Evolutionary conservation across 352 stramenopile genomes (phyloP), one percentile per base, ranked within the genome.

Genomic region (Phytophthora pinifolia): DNA sequence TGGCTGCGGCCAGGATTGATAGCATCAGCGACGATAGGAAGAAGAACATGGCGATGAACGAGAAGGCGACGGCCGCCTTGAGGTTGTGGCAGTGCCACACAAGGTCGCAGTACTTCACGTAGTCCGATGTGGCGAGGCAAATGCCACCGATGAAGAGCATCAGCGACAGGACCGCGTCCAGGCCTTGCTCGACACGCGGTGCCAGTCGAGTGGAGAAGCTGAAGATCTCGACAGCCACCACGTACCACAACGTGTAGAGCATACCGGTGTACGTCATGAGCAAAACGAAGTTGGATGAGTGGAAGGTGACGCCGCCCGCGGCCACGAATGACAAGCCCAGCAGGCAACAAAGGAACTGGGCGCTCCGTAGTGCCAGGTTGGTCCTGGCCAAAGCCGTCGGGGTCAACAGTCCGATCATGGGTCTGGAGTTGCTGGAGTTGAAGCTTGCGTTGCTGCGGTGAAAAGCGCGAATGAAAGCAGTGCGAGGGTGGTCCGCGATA

Each of bases 181-280:
- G 22, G 17, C 18, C 39, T 17, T 79, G 53, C 17, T 79, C 63
- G 12, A 65, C 43, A 10, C 57, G 31, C 3, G 37, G 25, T 17
- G 56, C 46, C 8, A 62, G 22, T 30, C 69, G 73, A 20, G 45
- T 42, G 15, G 37, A 66, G 15, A 59, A 46, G 33, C 58, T 34
- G 50, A 74, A 72, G 25, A 78, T 45, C 46, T 89, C 71, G 17
- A 89, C 62, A 6, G 59, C 68, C 20, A 66, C 44, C 3, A 83
- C 6, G 29, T 60, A 55, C 61, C 65, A 86, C 37, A 86, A 57
- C n/a, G 47, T 59, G 67, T 84, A 88, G 9, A 89, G 49, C 76
- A 88, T 76, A 14, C 67, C 54, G 14, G 75, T 79, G 65, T 87
- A 88, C 22, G 65, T 67, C 58, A 87, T 76, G 44, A 89, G 54